Percentiles rank a stretch among this genome's conserved stretches.
These are phyloP conservation scores for Aspergillus egyptiacus DNA, from an alignment of 495 filamentous ascomycete species.

Conservation along the genomic window DNA sequence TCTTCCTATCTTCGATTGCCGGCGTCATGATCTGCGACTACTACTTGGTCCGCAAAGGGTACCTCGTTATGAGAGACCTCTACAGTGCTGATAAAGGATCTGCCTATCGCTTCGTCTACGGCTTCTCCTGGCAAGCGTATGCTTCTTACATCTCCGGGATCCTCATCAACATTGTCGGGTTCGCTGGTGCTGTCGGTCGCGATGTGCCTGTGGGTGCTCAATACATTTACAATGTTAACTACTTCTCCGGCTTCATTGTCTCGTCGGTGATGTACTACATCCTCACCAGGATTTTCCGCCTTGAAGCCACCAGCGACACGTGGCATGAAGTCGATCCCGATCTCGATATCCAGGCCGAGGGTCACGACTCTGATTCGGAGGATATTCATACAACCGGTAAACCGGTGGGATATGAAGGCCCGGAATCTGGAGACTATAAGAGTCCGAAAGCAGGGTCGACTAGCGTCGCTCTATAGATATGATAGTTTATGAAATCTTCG, in stretches of 20 bases:
- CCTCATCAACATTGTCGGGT: constrained; percentile 88
- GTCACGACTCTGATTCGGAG: constrained; percentile 26
- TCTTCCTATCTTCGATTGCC: constrained; percentile 89
- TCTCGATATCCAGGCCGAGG: constrained; percentile 35
- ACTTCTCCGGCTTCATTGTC: constrained; percentile 77
- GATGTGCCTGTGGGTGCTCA: constrained; percentile 70
- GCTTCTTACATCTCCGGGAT: constrained; percentile 80
- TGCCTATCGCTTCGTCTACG: constrained; percentile 68
- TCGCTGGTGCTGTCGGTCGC: constrained; percentile 72
- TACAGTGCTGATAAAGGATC: constrained; percentile 63
- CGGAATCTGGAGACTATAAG: constrained; percentile 10
- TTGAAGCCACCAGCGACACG: constrained; percentile 64
- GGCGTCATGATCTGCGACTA: constrained; percentile 89
- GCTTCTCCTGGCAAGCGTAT: constrained; percentile 80
- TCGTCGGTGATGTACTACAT: constrained; percentile 60
- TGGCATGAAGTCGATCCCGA: constrained; percentile 83
- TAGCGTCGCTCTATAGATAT: constrained; percentile 7
- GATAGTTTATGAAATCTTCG: not conserved
- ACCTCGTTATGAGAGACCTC: constrained; percentile 70
- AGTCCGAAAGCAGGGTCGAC: constrained; percentile 11
- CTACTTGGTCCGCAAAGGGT: constrained; percentile 80
- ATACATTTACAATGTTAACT: constrained; percentile 88
- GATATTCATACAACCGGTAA: constrained; percentile 12
- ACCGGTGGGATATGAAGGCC: not conserved
- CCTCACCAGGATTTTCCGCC: constrained; percentile 61